phyloP scores from a whole-genome alignment of 2,329 filamentous ascomycete species.

The Aspergillus caelatus region DNA sequence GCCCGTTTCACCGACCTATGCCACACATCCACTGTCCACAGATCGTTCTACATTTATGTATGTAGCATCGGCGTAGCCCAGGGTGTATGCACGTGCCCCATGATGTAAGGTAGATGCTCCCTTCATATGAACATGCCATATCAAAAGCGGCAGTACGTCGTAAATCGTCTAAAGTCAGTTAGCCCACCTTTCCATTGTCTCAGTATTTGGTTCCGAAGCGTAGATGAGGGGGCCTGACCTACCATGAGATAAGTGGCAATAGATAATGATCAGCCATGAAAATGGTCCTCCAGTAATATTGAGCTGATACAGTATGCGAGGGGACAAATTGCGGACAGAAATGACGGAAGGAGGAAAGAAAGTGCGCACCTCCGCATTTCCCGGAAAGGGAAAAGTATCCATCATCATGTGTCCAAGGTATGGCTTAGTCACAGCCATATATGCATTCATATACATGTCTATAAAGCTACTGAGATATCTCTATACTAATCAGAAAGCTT shows the following conservation, averaged over 20 bases:
- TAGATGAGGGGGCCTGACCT: too few relatives aligned
- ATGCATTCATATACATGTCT: neutral
- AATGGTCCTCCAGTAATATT: neutral
- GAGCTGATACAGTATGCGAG: neutral
- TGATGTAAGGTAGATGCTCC: neutral
- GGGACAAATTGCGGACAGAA: conserved; percentile 15
- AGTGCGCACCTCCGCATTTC: conserved; percentile 20
- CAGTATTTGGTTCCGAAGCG: neutral
- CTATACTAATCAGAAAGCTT: neutral
- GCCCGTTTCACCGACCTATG: neutral
- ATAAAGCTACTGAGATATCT: neutral
- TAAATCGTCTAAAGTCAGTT: neutral
- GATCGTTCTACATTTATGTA: neutral
- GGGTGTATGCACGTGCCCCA: neutral
- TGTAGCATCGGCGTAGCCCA: neutral
- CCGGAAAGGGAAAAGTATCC: conserved; percentile 37
- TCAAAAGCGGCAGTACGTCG: neutral
- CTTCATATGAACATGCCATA: neutral
- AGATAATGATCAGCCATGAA: neutral
- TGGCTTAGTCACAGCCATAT: neutral
- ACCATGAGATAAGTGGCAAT: neutral
- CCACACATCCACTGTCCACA: neutral
- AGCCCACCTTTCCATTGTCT: neutral
- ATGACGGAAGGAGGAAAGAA: conserved; percentile 28
- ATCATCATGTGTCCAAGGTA: neutral